Evolutionary conservation across 805 yeast species (phyloP), one percentile per base, ranked within the genome.

Genomic region (Monosporozyma siamensis): DNA sequence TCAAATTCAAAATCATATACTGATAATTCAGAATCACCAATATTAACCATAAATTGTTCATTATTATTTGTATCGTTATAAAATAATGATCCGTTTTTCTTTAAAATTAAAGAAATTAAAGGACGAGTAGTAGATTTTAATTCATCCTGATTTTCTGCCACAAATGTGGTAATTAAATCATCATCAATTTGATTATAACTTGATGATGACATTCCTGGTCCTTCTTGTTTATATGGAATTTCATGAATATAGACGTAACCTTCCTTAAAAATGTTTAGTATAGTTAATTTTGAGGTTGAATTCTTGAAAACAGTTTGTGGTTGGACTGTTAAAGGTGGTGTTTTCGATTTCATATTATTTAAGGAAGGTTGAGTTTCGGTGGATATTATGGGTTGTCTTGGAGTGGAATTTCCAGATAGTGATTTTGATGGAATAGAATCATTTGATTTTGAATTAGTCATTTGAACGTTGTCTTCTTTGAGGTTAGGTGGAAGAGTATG

Each of bases 1-100:
- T 78, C 80, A 59, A 83, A 82, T 56, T 82, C 90, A 59, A 80
- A 82, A 59, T 82, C 90, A 56, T 82, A 83, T 80, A 83, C 78
- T 54, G 84, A 83, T 42, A 82, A 76, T 49, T 75, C 67, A 35
- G 66, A 63, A 50, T 73, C 76, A 3, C 54, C 53, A 12, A 61
- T 50, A 39, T 58, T 54, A 6, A 58, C 56, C 45, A 60, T 52
- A 21, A n/a, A 29, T 21, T 43, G 39, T 20, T 39, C 36, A 12
- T 10, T 14, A 3, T 29, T 21, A 15, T 25, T 20, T 12, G 35
- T 34, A 31, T 44, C 43, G 15, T 46, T 44, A 31, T 55, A 54
- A 4, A 43, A 39, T 14, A 56, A 23, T 5, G 50, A 42, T 1
- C 62, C 62, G 32, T 48, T 46, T 17, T 49, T 47, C 18, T 41